Conservation (phyloP, 2,329 filamentous ascomycete genomes). For the Mariannaea sp. region DNA sequence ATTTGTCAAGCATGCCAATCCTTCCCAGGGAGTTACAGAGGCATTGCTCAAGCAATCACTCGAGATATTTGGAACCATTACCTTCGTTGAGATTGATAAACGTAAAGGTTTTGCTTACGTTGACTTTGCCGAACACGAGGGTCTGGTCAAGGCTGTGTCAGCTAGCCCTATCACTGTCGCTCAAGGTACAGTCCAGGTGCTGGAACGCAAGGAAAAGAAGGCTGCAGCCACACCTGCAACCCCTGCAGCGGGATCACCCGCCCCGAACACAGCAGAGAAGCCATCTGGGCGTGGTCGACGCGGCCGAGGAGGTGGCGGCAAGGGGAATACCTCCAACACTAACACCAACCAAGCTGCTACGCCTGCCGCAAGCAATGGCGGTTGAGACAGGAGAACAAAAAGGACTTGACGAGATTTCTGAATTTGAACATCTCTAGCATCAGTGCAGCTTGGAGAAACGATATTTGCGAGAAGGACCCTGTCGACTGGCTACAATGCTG, state of each 20-base stretch:
- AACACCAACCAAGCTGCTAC: slow-evolving; percentile 21
- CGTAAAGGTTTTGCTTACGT: slow-evolving; percentile 95
- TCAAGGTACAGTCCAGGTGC: slow-evolving; percentile 82
- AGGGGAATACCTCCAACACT: slow-evolving; percentile 31
- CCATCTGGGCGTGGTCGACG: slow-evolving; percentile 40
- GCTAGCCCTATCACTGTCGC: slow-evolving; percentile 83
- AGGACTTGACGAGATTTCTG: slow-evolving; percentile 15
- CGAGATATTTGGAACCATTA: slow-evolving; percentile 72
- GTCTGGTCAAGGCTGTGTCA: slow-evolving; percentile 76
- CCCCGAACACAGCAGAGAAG: slow-evolving; percentile 37
- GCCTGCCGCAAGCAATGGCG: slow-evolving; percentile 23
- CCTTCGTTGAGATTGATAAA: slow-evolving; percentile 88
- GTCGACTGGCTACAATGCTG: background rate
- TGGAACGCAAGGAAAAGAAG: slow-evolving; percentile 75
- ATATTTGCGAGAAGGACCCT: background rate
- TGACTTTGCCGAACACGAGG: slow-evolving; percentile 76
- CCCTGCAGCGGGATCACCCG: slow-evolving; percentile 23
- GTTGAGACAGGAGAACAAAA: slow-evolving; percentile 23
- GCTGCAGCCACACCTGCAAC: slow-evolving; percentile 29
- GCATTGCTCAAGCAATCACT: slow-evolving; percentile 75
- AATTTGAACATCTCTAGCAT: slow-evolving; percentile 16
- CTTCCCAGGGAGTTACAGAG: slow-evolving; percentile 91
- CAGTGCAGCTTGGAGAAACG: slow-evolving; percentile 5
- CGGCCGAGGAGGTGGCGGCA: slow-evolving; percentile 40
- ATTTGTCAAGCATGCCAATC: slow-evolving; percentile 82